Evolutionary conservation across 495 filamentous ascomycete genomes (phyloP), one percentile per base, ranked within the genome.

Genomic region (Aspergillus asperescens): DNA sequence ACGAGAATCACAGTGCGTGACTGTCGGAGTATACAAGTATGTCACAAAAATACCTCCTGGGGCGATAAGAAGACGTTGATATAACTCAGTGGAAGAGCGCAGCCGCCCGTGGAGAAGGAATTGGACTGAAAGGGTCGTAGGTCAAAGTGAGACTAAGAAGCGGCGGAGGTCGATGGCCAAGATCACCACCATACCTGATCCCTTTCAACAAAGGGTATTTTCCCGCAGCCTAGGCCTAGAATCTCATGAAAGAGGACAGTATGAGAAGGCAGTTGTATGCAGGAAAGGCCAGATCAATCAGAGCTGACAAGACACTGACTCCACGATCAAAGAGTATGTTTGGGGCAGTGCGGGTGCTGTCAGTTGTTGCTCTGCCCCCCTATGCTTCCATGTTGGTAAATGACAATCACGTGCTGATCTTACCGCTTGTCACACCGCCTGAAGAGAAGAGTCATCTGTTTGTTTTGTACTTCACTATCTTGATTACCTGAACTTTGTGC

Each of bases 141-240:
- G 58, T 62, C 57, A 62, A 55, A 58, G 59, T 62, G 61, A 67
- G 62, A 67, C 62, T 57, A 66, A 63, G 56, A 63, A 58, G 62
- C 59, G 61, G 63, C 61, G 63, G 59, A 66, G 61, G 51, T 59
- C 28, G 44, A 50, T 61, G 54, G 50, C 55, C 51, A 55, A 57
- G 51, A 58, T 57, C 56, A 63, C 55, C 56, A 61, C 55, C 65
- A 66, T 66, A 60, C 63, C 58, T 58, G 43, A 54, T 64, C 53
- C 57, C 55, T 60, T 57, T 35, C 43, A 54, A 45, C 23, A 48
- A 50, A 34, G 32, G 31, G 29, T 39, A 40, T 42, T 39, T 15
- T 34, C 41, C 23, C 28, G 44, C 44, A 29, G 37, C 23, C 29
- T 38, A 38, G 40, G 28, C 15, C 27, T 16, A 44, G 46, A 42